Conservation (phyloP, 192 early-diverging fungal species). For the Bifiguratus adelaidae region DNA sequence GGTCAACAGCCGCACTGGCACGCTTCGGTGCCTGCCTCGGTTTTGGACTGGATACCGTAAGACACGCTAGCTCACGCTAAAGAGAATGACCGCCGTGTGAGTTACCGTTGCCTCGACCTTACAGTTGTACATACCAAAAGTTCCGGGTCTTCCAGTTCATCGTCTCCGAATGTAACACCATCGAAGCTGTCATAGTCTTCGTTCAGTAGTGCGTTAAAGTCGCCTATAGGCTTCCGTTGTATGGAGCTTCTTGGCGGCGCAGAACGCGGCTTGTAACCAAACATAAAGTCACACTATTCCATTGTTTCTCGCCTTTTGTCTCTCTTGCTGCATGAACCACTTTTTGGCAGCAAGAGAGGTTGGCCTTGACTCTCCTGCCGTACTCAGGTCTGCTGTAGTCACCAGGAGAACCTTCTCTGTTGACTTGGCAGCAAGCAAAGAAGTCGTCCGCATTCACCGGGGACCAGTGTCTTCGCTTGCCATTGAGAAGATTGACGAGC, state of each 20-base stretch:
- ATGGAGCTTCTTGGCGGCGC: background rate
- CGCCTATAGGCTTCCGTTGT: background rate
- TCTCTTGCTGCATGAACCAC: background rate
- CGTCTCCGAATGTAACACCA: conserved; percentile 22
- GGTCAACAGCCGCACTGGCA: conserved; percentile 7
- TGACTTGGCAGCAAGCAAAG: background rate
- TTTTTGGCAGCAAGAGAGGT: background rate
- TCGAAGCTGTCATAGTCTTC: conserved; percentile 12
- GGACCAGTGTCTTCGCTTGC: background rate
- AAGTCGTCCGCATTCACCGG: background rate
- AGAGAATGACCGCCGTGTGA: background rate
- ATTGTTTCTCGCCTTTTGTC: background rate
- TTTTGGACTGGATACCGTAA: conserved; percentile 15
- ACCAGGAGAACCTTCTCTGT: background rate
- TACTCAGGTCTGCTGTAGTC: background rate
- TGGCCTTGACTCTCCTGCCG: background rate
- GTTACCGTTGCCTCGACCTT: background rate
- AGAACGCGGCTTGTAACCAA: no score
- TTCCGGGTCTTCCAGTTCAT: conserved; percentile 38
- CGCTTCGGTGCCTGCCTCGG: conserved; percentile 9
- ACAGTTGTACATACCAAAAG: conserved; percentile 24
- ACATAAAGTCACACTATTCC: no score
- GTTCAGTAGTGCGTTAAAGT: conserved; percentile 11
- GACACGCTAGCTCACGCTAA: conserved; percentile 34
- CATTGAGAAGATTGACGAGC: background rate